These are phyloP conservation scores for Ramaria rubella DNA, from an alignment of 768 basidiomycete species.

Conservation along the genomic window DNA sequence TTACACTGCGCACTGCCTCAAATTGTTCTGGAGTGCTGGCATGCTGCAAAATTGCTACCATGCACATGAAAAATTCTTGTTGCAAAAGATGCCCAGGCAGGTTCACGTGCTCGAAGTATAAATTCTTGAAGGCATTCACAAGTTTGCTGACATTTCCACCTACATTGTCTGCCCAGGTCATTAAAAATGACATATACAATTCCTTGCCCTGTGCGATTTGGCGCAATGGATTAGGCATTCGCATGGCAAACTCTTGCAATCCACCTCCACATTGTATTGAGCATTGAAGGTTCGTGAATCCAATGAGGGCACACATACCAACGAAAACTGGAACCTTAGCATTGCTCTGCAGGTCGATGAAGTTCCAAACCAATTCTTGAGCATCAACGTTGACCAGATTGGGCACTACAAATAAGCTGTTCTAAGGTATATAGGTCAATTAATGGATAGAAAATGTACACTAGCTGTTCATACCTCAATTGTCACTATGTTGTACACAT, in stretches of 20 bases:
- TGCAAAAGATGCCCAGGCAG: neutral
- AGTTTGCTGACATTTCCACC: slow-evolving; percentile 9
- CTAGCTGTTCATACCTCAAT: too few relatives aligned
- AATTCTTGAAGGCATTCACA: neutral
- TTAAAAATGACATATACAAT: slow-evolving; percentile 4
- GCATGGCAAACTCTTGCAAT: neutral
- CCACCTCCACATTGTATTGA: neutral
- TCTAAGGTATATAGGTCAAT: neutral
- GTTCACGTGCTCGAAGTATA: neutral
- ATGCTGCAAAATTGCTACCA: neutral
- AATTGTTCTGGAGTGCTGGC: neutral
- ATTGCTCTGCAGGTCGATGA: neutral
- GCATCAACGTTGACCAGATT: neutral
- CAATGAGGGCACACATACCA: neutral
- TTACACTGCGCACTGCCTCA: too few relatives aligned
- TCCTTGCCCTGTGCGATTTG: neutral
- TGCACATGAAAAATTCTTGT: neutral
- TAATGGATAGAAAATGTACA: neutral
- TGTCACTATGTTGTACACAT: neutral
- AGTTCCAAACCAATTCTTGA: neutral
- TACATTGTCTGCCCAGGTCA: slow-evolving; percentile 12
- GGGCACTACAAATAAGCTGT: too few relatives aligned
- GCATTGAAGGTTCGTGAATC: neutral
- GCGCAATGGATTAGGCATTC: slow-evolving; percentile 11
- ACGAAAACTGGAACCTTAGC: neutral